Conservation (phyloP, 1,139 yeast genomes). For the Hemisphaericaspora xylofermentans region DNA sequence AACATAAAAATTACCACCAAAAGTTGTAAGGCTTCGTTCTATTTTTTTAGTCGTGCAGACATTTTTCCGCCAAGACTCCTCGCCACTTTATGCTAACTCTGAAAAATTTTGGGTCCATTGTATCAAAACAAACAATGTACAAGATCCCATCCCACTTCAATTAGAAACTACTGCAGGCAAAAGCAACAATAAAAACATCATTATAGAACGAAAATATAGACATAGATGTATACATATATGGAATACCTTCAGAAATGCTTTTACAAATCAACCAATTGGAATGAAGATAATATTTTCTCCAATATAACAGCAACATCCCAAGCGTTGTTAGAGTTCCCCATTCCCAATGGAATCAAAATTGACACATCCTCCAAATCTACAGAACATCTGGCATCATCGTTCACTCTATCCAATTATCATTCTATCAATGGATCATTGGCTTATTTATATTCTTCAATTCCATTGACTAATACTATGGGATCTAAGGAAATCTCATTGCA, state of each 20-base stretch:
- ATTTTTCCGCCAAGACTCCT: too few relatives aligned
- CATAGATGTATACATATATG: slow-evolving; percentile 74
- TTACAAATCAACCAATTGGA: slow-evolving; percentile 70
- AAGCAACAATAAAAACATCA: too few relatives aligned
- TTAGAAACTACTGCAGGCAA: too few relatives aligned
- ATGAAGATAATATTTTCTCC: slow-evolving; percentile 72
- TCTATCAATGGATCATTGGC: slow-evolving; percentile 80
- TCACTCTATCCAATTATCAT: slow-evolving; percentile 67
- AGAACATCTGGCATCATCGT: slow-evolving; percentile 69
- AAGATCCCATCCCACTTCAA: too few relatives aligned
- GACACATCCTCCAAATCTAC: slow-evolving; percentile 75
- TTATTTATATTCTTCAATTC: slow-evolving; percentile 69
- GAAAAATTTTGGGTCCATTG: too few relatives aligned
- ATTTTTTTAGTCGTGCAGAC: too few relatives aligned
- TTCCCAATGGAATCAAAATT: slow-evolving; percentile 69
- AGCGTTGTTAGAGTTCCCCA: slow-evolving; percentile 67
- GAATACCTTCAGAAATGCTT: slow-evolving; percentile 77
- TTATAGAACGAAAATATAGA: not conserved
- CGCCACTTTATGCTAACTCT: too few relatives aligned
- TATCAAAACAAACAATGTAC: too few relatives aligned
- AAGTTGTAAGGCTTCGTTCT: too few relatives aligned
- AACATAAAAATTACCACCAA: too few relatives aligned
- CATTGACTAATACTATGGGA: slow-evolving; percentile 51
- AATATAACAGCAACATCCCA: slow-evolving; percentile 69
- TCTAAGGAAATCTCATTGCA: slow-evolving; percentile 61